A percentile compares a stretch with the other conserved stretches of the same genome.
phyloP scores from a whole-genome alignment of 2,329 filamentous ascomycete species.

The Cladophialophora chaetospira region DNA sequence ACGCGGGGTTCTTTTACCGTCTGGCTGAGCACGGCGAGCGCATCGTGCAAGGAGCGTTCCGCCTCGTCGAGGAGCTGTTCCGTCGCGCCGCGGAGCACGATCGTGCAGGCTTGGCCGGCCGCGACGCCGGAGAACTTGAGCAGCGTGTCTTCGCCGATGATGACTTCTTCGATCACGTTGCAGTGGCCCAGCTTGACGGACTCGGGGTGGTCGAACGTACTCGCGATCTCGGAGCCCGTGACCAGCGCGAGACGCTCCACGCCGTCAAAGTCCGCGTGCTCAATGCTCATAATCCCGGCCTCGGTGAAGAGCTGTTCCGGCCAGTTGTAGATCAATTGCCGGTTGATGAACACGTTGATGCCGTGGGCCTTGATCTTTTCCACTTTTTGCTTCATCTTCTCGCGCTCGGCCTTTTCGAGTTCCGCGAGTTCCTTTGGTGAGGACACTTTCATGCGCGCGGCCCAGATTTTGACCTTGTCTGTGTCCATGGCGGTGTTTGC shows the following conservation, averaged over 20 bases:
- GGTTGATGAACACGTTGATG: conserved; percentile 99
- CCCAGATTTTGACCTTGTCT: conserved; percentile 99
- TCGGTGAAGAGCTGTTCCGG: conserved; percentile 98
- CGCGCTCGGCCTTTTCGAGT: conserved; percentile 93
- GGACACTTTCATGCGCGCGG: conserved; percentile 92
- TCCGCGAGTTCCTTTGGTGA: conserved; percentile 97
- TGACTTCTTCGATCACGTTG: conserved; percentile 94
- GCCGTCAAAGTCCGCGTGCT: conserved; percentile 98
- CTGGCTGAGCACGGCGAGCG: conserved; percentile 91
- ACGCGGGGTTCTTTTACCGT: conserved; percentile 93
- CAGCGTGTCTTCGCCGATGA: conserved; percentile 95
- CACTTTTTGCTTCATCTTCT: conserved; percentile 99
- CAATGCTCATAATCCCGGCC: conserved; percentile 96
- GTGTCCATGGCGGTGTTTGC: conserved; percentile 99
- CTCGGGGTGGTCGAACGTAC: conserved; percentile 96
- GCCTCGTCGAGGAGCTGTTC: conserved; percentile 97
- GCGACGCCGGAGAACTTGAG: conserved; percentile 98
- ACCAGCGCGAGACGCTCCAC: conserved; percentile 94
- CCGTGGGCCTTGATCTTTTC: conserved; percentile 98
- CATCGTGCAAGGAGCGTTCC: conserved; percentile 93
- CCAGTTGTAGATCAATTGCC: conserved; percentile 99
- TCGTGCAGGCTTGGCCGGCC: conserved; percentile 90
- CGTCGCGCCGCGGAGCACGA: conserved; percentile 92
- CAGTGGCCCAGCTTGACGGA: conserved; percentile 95
- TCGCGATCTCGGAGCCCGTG: conserved; percentile 95